Percentiles rank a stretch among this genome's conserved stretches.
These are phyloP conservation scores for Rhizomucor miehei DNA, from an alignment of 371 early-diverging fungal genomes.

Conservation along the genomic window DNA sequence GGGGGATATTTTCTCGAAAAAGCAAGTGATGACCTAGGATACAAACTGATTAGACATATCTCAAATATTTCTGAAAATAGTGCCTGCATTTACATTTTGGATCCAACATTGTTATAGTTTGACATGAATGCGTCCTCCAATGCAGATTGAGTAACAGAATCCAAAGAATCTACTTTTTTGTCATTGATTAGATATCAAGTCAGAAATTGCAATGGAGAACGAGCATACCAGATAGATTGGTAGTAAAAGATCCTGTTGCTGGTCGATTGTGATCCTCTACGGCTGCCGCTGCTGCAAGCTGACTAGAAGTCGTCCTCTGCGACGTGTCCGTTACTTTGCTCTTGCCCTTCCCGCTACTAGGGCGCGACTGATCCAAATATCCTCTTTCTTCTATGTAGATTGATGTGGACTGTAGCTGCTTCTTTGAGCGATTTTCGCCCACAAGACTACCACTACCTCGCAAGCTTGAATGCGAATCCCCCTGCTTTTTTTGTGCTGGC, in stretches of 20 bases:
- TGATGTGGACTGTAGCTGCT: too few relatives aligned
- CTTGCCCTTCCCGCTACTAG: too few relatives aligned
- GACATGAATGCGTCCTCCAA: constrained; percentile 60
- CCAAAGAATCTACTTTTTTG: constrained; percentile 15
- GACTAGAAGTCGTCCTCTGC: too few relatives aligned
- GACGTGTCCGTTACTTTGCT: too few relatives aligned
- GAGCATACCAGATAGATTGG: neutral
- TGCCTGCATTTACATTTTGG: constrained; percentile 45
- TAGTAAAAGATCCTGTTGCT: neutral
- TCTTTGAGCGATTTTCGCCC: too few relatives aligned
- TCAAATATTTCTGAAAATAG: neutral
- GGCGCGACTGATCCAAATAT: too few relatives aligned
- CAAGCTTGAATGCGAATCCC: neutral
- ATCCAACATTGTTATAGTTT: constrained; percentile 46
- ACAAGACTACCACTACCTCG: neutral
- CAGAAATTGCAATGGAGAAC: too few relatives aligned
- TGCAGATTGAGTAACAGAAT: constrained; percentile 61
- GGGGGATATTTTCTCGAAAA: constrained; percentile 16
- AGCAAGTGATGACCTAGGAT: constrained; percentile 17
- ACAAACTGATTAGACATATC: neutral
- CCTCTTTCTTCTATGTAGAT: too few relatives aligned
- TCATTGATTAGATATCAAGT: neutral
- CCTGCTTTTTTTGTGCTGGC: constrained; percentile 4
- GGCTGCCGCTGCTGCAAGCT: too few relatives aligned
- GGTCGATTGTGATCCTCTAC: too few relatives aligned